Evolutionary conservation across 2,329 filamentous ascomycete genomes (phyloP).

Genomic region (Cercospora sp.): DNA sequence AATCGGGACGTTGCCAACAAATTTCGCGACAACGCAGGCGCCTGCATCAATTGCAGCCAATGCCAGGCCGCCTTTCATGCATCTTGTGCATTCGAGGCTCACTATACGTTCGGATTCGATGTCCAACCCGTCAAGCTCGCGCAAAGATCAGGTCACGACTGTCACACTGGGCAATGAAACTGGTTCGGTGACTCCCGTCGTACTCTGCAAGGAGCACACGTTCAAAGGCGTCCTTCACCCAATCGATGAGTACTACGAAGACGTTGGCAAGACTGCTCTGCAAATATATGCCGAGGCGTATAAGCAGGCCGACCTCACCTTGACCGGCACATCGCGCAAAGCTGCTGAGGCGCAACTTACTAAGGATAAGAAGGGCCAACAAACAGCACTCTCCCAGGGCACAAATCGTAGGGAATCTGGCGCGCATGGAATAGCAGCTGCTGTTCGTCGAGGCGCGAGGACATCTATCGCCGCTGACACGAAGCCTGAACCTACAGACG

Average conservation of each 20-base stretch:
- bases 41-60: constrained; percentile 79
- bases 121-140: constrained; percentile 86
- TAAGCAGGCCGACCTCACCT: constrained; percentile 87
- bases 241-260: constrained; percentile 74
- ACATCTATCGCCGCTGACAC: constrained; percentile 36
- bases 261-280: constrained; percentile 73
- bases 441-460: constrained; percentile 37
- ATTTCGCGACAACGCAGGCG: constrained; percentile 53
- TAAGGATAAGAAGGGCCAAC: constrained; percentile 51
- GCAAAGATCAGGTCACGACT: constrained; percentile 76
- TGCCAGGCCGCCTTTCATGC: constrained; percentile 76
- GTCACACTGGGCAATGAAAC: constrained; percentile 79
- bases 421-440: constrained; percentile 37
- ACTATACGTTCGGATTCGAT: constrained; percentile 85
- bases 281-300: constrained; percentile 86
- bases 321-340: constrained; percentile 91
- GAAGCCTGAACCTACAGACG: constrained; percentile 35
- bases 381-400: constrained; percentile 34
- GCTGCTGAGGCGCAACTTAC: constrained; percentile 72
- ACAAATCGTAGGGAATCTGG: constrained; percentile 45
- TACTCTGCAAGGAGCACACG: constrained; percentile 88
- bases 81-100: constrained; percentile 82
- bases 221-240: constrained; percentile 72
- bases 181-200: constrained; percentile 77
- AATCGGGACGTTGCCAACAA: constrained; percentile 49